phyloP scores from a whole-genome alignment of 305 asterid genomes.

The Fraxinus ornus region DNA sequence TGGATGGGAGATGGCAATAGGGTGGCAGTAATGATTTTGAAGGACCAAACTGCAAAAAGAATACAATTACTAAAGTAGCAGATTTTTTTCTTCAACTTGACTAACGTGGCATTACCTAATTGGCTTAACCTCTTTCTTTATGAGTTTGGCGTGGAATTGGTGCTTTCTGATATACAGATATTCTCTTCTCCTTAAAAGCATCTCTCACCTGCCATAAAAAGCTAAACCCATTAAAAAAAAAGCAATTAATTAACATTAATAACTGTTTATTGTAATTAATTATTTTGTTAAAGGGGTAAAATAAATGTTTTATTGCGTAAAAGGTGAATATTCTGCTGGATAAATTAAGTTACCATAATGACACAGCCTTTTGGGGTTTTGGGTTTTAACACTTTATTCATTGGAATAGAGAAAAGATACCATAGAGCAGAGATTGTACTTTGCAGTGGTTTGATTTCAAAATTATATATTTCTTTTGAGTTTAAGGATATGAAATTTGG shows the following conservation, averaged over 20 bases:
- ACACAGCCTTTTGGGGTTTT: slow-evolving; percentile 11
- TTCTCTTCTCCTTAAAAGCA: slow-evolving; percentile 1
- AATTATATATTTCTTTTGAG: neutral
- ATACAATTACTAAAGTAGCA: neutral
- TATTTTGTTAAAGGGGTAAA: neutral
- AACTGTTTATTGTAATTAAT: neutral
- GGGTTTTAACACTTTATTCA: neutral
- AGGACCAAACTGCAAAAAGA: neutral
- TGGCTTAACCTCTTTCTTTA: neutral
- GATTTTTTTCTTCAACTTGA: neutral
- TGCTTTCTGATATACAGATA: neutral
- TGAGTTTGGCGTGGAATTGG: neutral
- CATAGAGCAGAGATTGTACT: neutral
- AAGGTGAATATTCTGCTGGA: slow-evolving; percentile 10
- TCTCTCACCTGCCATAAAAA: neutral
- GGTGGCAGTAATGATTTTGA: neutral
- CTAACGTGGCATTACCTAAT: neutral
- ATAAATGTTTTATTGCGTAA: neutral
- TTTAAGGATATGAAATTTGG: neutral
- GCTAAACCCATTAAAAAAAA: neutral
- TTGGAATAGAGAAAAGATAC: slow-evolving; percentile 21
- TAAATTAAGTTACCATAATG: slow-evolving; percentile 11
- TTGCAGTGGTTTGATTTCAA: neutral
- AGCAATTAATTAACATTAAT: neutral
- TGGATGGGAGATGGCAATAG: neutral